Percentiles rank a stretch among this genome's conserved stretches.
Evolutionary conservation across 1,284 basidiomycete genomes (phyloP).

Genomic region (Malassezia furfur): DNA sequence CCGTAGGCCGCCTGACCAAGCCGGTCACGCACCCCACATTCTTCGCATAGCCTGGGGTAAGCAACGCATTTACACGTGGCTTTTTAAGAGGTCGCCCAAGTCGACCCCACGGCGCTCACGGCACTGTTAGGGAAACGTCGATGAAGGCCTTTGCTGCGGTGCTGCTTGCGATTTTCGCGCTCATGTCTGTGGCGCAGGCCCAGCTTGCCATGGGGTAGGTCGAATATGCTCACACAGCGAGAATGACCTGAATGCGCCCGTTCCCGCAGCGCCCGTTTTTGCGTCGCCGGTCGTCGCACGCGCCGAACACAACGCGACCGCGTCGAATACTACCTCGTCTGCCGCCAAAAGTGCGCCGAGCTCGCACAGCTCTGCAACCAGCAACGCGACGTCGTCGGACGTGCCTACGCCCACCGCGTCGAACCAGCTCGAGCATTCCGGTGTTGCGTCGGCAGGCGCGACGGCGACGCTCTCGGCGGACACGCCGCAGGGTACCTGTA

Average conservation of each 20-base stretch:
- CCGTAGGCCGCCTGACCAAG: not conserved
- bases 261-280: not conserved
- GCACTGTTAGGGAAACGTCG: no score
- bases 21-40: not conserved
- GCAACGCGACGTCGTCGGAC: not conserved
- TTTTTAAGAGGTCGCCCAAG: not conserved
- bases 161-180: not conserved
- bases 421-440: slow-evolving; percentile 13
- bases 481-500: slow-evolving; percentile 17
- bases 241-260: not conserved
- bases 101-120: no score
- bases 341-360: not conserved
- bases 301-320: not conserved
- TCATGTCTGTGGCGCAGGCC: not conserved
- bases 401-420: not conserved
- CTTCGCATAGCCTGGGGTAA: not conserved
- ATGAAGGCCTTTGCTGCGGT: not conserved
- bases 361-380: not conserved
- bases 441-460: slow-evolving; percentile 20
- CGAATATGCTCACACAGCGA: not conserved
- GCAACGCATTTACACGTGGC: not conserved
- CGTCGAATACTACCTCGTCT: not conserved
- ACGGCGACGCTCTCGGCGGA: slow-evolving; percentile 26
- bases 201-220: not conserved
- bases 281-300: not conserved